A percentile compares a stretch with the other conserved stretches of the same genome.
phyloP scores from a whole-genome alignment of 1,284 basidiomycete genomes.

The Fomitopsis betulina region DNA sequence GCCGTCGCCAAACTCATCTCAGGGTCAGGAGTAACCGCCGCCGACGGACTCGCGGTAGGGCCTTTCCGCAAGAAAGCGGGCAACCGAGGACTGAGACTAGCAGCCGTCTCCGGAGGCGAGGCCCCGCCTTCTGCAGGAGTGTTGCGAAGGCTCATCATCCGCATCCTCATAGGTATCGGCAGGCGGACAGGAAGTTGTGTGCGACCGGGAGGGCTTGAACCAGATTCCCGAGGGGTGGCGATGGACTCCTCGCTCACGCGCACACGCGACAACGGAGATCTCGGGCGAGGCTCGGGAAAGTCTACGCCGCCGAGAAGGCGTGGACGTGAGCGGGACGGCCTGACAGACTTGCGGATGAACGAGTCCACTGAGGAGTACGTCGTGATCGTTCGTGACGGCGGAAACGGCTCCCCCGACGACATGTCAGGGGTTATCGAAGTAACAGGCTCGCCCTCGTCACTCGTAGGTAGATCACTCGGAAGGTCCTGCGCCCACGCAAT shows the following conservation, averaged over 20 bases:
- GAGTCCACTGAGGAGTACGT: conserved; percentile 28
- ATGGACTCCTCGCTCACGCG: neutral
- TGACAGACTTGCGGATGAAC: conserved; percentile 18
- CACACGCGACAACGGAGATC: neutral
- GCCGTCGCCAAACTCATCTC: too few relatives aligned
- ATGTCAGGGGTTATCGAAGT: neutral
- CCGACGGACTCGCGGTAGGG: neutral
- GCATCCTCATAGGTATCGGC: conserved; percentile 2
- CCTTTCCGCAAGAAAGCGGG: neutral
- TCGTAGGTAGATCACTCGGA: neutral
- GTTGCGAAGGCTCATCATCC: neutral
- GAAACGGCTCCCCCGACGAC: neutral
- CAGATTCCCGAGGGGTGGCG: neutral
- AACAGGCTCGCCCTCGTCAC: neutral
- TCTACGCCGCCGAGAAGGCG: neutral
- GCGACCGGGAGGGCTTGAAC: neutral
- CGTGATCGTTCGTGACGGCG: conserved; percentile 15
- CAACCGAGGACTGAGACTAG: neutral
- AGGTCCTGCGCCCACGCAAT: neutral
- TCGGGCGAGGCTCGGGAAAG: neutral
- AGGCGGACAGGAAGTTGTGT: neutral
- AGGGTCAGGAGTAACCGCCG: too few relatives aligned
- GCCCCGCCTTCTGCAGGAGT: neutral
- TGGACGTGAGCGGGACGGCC: conserved; percentile 2
- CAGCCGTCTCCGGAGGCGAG: neutral